Evolutionary conservation across 306 rosid genomes (phyloP), one percentile per base, ranked within the genome.

Genomic region (Cyamopsis tetragonoloba): DNA sequence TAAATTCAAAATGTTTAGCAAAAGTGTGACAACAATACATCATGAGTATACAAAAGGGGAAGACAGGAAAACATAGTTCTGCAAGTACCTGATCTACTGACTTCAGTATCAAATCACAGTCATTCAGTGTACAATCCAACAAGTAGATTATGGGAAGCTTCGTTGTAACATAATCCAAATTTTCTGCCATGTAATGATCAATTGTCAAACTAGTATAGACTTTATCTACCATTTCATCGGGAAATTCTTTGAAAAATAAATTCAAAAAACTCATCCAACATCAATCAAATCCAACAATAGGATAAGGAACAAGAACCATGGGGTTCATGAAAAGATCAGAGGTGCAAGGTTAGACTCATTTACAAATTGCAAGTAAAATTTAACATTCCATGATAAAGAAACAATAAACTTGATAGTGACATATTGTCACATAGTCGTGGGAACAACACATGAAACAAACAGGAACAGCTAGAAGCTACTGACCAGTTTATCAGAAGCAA

Each of bases 121-220:
- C 97, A 34, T 93, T 93, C 77, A 78, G 58, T 30, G 96, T 89
- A 82, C 98, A 93, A 51, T 93, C 98, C 85, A 93, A 74, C 59
- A 86, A 77, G 85, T 93, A 89, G 79, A 93, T 73, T 53, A 62
- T 39, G 4, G 98, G 97, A 79, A 93, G 80, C 77, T 83, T 86
- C 75, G 68, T 73, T 18, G 5, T 35, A 69, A 62, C 63, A 58
- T 73, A 34, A 49, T 77, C 74, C 79, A 62, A 68, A 61, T 32
- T 70, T 56, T 82, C 96, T 87, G 92, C 78, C 62, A 87, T 51
- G 77, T 53, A 57, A 72, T 7, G 26, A 58, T 62, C 82, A 51
- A 44, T 38, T 10, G 56, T 74, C 59, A 76, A 65, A 70, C 43
- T 24, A 11, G 46, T 38, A 73, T 66, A 72, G 50, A 60, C 14